phyloP scores from a whole-genome alignment of 345 rosid species.

The Bruguiera sexangula region DNA sequence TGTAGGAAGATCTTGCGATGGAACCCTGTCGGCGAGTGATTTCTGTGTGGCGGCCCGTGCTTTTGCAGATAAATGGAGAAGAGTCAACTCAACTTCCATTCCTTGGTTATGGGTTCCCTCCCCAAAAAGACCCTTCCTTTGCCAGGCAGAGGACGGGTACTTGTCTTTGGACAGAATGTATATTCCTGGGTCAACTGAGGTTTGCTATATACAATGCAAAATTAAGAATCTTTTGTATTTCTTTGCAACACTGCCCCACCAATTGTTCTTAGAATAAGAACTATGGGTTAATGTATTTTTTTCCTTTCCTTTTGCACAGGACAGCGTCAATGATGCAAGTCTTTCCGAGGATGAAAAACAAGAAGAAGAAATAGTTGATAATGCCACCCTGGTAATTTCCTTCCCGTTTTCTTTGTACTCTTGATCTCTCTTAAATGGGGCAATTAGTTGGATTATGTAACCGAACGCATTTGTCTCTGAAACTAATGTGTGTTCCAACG shows the following conservation, averaged over 20 bases:
- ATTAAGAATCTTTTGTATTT: neutral
- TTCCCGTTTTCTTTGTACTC: neutral
- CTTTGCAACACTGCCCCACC: no score
- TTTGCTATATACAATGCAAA: slow-evolving; percentile 10
- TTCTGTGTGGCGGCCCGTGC: slow-evolving; percentile 33
- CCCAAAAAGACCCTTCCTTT: slow-evolving; percentile 23
- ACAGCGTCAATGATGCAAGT: slow-evolving; percentile 23
- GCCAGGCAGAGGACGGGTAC: slow-evolving; percentile 42
- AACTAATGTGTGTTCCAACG: no score
- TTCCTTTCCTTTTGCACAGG: slow-evolving; percentile 21
- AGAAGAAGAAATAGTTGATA: slow-evolving; percentile 28
- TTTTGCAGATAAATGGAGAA: slow-evolving; percentile 59
- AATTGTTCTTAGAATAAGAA: neutral
- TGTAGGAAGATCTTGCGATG: no score
- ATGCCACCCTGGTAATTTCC: slow-evolving; percentile 53
- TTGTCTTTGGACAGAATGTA: slow-evolving; percentile 57
- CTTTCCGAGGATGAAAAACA: slow-evolving; percentile 23
- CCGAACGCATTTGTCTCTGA: neutral
- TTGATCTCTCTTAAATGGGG: neutral
- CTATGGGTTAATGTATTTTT: neutral
- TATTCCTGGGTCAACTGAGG: slow-evolving; percentile 42
- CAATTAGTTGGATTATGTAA: neutral
- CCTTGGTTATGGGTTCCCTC: slow-evolving; percentile 65
- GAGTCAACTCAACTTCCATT: slow-evolving; percentile 35
- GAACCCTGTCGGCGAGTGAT: neutral